These are phyloP conservation scores for Pyricularia pennisetigena DNA, from an alignment of 2,329 filamentous ascomycete genomes.

Conservation along the genomic window DNA sequence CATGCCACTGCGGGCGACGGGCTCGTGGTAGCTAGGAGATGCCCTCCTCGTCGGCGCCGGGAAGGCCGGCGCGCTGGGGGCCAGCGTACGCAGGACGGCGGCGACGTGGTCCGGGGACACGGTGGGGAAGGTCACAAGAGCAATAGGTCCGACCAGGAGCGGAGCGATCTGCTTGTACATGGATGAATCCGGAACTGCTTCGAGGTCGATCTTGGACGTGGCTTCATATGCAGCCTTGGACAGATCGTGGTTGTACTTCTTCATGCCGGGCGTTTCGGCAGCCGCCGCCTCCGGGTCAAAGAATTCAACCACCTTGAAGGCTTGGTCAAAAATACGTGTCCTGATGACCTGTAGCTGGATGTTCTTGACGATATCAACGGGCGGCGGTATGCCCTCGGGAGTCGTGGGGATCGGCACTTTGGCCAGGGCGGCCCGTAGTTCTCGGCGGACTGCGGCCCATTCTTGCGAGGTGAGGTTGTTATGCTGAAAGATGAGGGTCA, in stretches of 20 bases:
- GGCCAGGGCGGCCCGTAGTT: constrained; percentile 43
- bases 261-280: constrained; percentile 24
- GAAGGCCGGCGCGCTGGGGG: constrained; percentile 63
- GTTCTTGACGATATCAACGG: constrained; percentile 41
- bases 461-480: constrained; percentile 62
- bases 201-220: constrained; percentile 18
- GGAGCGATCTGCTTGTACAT: constrained; percentile 55
- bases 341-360: constrained; percentile 78
- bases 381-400: constrained; percentile 20
- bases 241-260: constrained; percentile 40
- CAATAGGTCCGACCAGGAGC: constrained; percentile 72
- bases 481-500: constrained; percentile 75
- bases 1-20: constrained; percentile 66
- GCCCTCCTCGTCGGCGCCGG: constrained; percentile 67
- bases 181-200: constrained; percentile 22
- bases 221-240: constrained; percentile 39
- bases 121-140: constrained; percentile 67
- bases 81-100: constrained; percentile 67
- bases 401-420: constrained; percentile 26
- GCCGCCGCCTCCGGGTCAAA: constrained; percentile 33
- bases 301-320: constrained; percentile 79
- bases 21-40: constrained; percentile 74
- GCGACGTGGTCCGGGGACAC: constrained; percentile 81
- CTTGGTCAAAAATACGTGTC: constrained; percentile 80
- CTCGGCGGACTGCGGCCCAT: constrained; percentile 63